Conservation (phyloP, 208 protist genomes). For the Wallacemonas sp. region DNA sequence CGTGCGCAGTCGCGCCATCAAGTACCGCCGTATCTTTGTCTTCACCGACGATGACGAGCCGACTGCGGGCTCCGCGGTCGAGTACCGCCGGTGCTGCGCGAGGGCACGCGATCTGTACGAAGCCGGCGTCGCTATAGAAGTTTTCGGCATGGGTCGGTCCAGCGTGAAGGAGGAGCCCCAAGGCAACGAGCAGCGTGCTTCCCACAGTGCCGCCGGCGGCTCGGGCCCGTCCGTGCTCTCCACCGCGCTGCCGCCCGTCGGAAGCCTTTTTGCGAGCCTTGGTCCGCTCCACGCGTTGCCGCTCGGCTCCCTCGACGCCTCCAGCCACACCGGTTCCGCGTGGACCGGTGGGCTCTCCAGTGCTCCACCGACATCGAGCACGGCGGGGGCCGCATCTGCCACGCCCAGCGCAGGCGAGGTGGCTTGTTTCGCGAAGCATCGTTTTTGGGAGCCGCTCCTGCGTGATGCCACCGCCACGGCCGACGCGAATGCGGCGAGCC, state of each 20-base stretch:
- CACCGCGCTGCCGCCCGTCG: not conserved
- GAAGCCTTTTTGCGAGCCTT: not conserved
- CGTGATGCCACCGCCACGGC: not conserved
- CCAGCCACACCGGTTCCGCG: not conserved
- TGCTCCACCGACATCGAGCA: too few relatives aligned
- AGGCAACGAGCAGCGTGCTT: not conserved
- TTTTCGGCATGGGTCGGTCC: slow-evolving; percentile 52
- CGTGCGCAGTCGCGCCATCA: slow-evolving; percentile 17
- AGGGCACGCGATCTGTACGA: slow-evolving; percentile 43
- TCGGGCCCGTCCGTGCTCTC: too few relatives aligned
- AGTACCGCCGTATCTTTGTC: slow-evolving; percentile 69
- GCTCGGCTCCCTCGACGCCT: not conserved
- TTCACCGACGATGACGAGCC: slow-evolving; percentile 87
- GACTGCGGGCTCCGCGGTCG: slow-evolving; percentile 22
- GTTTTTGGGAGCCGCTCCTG: slow-evolving; percentile 33
- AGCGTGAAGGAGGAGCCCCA: not conserved
- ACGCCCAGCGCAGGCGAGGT: not conserved
- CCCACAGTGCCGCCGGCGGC: not conserved
- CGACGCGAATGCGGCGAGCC: not conserved
- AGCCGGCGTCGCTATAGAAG: slow-evolving; percentile 53
- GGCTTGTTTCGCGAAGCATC: not conserved
- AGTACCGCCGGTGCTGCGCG: slow-evolving; percentile 37
- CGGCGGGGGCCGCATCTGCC: not conserved
- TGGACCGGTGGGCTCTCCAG: too few relatives aligned
- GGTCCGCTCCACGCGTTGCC: not conserved